Evolutionary conservation across 257 asterid genomes (phyloP), one percentile per base, ranked within the genome.

Genomic region (Solanum sitiens): DNA sequence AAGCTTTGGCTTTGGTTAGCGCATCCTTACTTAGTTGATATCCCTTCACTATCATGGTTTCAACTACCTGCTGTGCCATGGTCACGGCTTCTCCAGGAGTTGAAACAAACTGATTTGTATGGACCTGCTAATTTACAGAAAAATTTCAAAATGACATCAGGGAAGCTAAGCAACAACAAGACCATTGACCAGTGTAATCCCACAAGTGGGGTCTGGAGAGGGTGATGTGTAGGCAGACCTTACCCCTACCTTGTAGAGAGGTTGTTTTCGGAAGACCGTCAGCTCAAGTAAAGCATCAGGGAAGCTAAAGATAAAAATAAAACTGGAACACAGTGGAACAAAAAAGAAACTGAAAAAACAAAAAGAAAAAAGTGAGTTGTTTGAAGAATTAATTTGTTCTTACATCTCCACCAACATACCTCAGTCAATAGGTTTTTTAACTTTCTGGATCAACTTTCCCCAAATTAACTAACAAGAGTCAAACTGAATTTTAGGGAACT

Each of bases 81-180:
- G 94, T 90, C 71, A 89, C 90, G 25, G 95, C 94, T 86, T 94
- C 95, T 68, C 94, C 94, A 13, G 95, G 94, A 50, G 89, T 63
- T 5, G 95, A 91, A 76, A 89, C 89, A 39, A 91, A 91, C 6
- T 85, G 89, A 90, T 90, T 89, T 2, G 90, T 65, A 11, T 83
- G 92, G 53, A 63, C 90, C 93, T 91, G 86, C 76, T 73, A 83
- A 65, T 63, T 89, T 47, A 20, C 47, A 53, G 72, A 30, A 75
- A 35, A 56, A n/a, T 33, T 56, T 33, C 88, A 71, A 32, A 50
- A 86, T 47, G 23, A 45, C 65, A 45, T 45, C 85, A 45, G 40
- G 85, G 59, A 79, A 42, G 65, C 30, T 47, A 72, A 40, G n/a
- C 33, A 65, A 25, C 72, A 65, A 65, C 32, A 25, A 65, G 33